Evolutionary conservation across 73 alveolate genomes (phyloP), one percentile per base, ranked within the genome.

Genomic region (Diophrys sp.): DNA sequence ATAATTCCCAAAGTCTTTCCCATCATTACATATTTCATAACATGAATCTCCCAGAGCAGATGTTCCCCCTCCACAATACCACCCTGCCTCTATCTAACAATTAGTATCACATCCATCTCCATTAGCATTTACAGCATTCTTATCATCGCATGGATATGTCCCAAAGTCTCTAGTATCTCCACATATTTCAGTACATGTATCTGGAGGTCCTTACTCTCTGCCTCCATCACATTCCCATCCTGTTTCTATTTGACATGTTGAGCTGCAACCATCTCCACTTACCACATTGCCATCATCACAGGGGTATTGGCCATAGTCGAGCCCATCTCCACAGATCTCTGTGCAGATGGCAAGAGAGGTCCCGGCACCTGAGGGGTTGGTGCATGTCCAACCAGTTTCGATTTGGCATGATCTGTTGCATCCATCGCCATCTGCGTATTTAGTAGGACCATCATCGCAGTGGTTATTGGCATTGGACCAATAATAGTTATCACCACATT

Each of bases 251-350:
- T 73, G 70, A 30, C 88, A 80, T 23, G 54, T 44, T 25, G 54
- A 54, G 78, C 30, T 54, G 68, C 88, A 80, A 0, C 88, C 88
- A 74, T 80, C 88, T 14, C 88, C 88, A 80, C 73, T 83, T 8
- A 80, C 73, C 24, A 80, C 25, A 80, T 80, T 80, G 1, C 88
- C 88, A 80, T 80, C 88, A 24, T 80, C 88, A 72, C 88, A 80
- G 18, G 26, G n/a, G n/a, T n/a, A n/a, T n/a, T n/a, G n/a, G n/a
- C n/a, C n/a, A n/a, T n/a, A n/a, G n/a, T n/a, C n/a, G n/a, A n/a
- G n/a, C n/a, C n/a, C n/a, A n/a, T n/a, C n/a, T n/a, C n/a, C n/a
- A n/a, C n/a, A n/a, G n/a, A n/a, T n/a, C n/a, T n/a, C n/a, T n/a
- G n/a, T n/a, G n/a, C n/a, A n/a, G n/a, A n/a, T n/a, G n/a, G n/a